Conservation (phyloP, 768 basidiomycete genomes). For the Cytidiella melzeri region DNA sequence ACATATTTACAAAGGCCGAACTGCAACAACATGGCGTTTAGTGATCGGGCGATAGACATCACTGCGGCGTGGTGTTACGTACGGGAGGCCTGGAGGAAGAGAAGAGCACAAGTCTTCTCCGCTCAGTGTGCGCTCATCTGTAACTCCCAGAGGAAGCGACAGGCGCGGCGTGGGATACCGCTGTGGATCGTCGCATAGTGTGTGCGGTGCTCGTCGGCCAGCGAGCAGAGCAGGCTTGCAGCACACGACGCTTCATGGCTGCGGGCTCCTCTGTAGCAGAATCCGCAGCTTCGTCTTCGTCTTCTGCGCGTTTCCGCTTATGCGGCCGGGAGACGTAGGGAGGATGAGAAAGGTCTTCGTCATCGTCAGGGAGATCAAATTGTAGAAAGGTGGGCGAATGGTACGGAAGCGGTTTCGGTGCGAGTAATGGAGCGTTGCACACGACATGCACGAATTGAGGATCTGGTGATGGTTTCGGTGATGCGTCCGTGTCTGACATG, state of each 20-base stretch:
- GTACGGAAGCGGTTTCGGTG: slow-evolving; percentile 63
- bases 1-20: too few relatives aligned
- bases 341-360: slow-evolving; percentile 65
- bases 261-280: not conserved
- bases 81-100: not conserved
- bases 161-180: not conserved
- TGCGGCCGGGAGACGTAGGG: slow-evolving; percentile 52
- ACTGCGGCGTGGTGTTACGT: not conserved
- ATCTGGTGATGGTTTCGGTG: slow-evolving; percentile 21
- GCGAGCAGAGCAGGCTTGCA: slow-evolving; percentile 1
- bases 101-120: not conserved
- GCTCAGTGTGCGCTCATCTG: not conserved
- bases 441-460: slow-evolving; percentile 40
- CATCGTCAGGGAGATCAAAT: slow-evolving; percentile 58
- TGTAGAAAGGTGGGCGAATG: slow-evolving; percentile 66
- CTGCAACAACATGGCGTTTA: too few relatives aligned
- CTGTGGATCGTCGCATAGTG: not conserved
- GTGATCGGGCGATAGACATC: too few relatives aligned
- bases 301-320: slow-evolving; percentile 47
- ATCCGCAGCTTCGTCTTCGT: slow-evolving; percentile 8
- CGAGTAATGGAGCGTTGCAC: slow-evolving; percentile 62
- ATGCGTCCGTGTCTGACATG: slow-evolving; percentile 20
- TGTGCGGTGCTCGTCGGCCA: not conserved
- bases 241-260: slow-evolving; percentile 17
- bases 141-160: not conserved